Evolutionary conservation across 768 basidiomycete genomes (phyloP).

Genomic region (Lactifluus pinguis): DNA sequence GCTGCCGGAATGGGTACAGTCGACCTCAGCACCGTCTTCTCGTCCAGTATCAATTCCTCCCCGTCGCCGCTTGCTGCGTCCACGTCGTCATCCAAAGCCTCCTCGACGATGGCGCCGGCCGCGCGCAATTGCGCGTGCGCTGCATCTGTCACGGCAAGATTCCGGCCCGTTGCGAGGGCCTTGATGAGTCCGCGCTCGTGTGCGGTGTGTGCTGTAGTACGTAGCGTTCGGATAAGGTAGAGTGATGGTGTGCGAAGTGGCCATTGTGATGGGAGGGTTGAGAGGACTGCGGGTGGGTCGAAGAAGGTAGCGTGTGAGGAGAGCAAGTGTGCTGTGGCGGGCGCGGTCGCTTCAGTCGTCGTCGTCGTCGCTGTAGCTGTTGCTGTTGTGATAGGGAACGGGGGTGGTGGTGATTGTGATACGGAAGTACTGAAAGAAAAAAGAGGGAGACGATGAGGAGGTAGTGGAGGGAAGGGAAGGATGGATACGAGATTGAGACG

Average conservation of each 20-base stretch:
- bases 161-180: constrained; percentile 69
- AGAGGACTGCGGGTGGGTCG: too few species aligned
- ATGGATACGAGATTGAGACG: constrained; percentile 48
- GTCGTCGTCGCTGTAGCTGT: too few species aligned
- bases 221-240: neutral
- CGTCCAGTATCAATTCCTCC: constrained; percentile 3
- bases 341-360: too few species aligned
- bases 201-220: too few species aligned
- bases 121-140: constrained; percentile 3
- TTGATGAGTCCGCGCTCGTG: constrained; percentile 74
- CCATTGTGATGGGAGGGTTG: too few species aligned
- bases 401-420: too few species aligned
- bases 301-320: too few species aligned
- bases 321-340: too few species aligned
- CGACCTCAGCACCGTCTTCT: neutral
- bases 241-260: constrained; percentile 54
- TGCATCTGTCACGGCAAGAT: constrained; percentile 44
- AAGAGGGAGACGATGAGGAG: too few species aligned
- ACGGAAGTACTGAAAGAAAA: too few species aligned
- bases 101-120: constrained; percentile 9
- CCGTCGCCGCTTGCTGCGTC: neutral
- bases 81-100: neutral
- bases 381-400: too few species aligned
- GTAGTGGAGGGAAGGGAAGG: too few species aligned
- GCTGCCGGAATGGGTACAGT: neutral